Conservation (phyloP, 176 grass and related monocot genomes). For the Cenchrus americanus region DNA sequence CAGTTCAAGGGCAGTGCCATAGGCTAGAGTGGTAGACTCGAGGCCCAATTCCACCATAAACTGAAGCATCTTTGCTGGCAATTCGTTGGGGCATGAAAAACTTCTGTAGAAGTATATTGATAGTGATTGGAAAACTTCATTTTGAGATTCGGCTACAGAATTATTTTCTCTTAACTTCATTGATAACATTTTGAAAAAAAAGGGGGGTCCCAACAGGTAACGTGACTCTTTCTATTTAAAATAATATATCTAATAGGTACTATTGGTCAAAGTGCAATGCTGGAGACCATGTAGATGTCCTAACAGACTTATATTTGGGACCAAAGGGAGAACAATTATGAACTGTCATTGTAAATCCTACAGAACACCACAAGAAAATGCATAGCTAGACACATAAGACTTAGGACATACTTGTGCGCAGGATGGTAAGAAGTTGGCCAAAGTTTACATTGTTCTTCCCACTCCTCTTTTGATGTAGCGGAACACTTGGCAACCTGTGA, state of each 20-base stretch:
- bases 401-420: constrained; percentile 57
- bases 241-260: too few species aligned
- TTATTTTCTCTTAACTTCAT: too few species aligned
- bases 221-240: too few species aligned
- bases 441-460: constrained; percentile 88
- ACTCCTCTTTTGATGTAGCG: too few species aligned
- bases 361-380: constrained; percentile 20
- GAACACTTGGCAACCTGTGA: too few species aligned
- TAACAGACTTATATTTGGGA: too few species aligned
- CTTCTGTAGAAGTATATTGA: background rate
- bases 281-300: too few species aligned
- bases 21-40: background rate
- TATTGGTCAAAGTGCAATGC: too few species aligned
- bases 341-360: constrained; percentile 15
- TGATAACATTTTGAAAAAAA: too few species aligned
- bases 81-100: background rate
- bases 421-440: constrained; percentile 99
- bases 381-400: background rate
- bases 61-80: background rate
- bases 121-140: background rate
- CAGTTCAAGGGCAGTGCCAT: background rate
- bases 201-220: too few species aligned
- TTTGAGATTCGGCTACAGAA: background rate
- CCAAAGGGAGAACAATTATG: too few species aligned
- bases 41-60: background rate